Percentiles rank a stretch among this genome's conserved stretches.
These are phyloP conservation scores for Cryptosporidium sp. DNA, from an alignment of 169 alveolate genomes.

Conservation along the genomic window DNA sequence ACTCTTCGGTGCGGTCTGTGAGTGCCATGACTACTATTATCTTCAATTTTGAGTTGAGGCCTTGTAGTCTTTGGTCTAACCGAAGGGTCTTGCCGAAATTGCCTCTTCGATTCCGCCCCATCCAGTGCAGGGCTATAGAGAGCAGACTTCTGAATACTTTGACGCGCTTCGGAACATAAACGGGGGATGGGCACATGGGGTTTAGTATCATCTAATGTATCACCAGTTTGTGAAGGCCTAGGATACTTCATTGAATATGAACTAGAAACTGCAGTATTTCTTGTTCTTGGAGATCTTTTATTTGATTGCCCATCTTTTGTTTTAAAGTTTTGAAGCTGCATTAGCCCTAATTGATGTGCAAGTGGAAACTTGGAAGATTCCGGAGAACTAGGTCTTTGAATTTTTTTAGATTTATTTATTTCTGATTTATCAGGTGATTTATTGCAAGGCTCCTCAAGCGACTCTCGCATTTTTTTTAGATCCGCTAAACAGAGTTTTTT, in stretches of 20 bases:
- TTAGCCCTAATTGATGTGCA: too few species aligned
- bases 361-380: too few species aligned
- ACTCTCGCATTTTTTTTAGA: neutral
- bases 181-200: neutral
- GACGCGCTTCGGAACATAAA: too few species aligned
- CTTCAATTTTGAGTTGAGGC: neutral
- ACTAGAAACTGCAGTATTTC: neutral
- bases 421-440: neutral
- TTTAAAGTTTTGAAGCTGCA: too few species aligned
- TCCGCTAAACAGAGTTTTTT: neutral
- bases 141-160: neutral
- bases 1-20: neutral
- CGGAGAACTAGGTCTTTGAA: too few species aligned
- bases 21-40: too few species aligned
- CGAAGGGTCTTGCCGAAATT: neutral
- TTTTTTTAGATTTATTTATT: too few species aligned
- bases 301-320: neutral
- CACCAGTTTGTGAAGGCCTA: neutral
- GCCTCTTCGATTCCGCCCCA: neutral
- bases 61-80: neutral
- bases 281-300: neutral
- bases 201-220: too few species aligned
- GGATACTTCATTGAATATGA: too few species aligned
- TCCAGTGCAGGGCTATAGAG: too few species aligned
- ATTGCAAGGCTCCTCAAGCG: neutral